These are phyloP conservation scores for Trichophyton verrucosum DNA, from an alignment of 2,329 filamentous ascomycete species.

Conservation along the genomic window DNA sequence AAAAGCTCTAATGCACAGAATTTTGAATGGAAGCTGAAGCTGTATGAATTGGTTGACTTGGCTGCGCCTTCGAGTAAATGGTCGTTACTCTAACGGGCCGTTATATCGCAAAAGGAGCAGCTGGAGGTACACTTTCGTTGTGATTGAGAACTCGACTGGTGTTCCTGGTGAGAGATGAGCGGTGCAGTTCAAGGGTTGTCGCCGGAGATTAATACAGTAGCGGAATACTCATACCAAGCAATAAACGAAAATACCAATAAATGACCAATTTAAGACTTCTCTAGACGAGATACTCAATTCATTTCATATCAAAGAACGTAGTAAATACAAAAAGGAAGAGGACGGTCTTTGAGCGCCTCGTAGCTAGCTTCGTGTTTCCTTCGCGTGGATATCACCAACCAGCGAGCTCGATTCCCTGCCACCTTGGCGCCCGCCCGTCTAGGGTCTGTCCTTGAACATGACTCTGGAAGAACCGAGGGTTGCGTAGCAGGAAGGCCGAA, in stretches of 20 bases:
- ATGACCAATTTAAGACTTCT: background rate
- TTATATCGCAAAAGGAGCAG: background rate
- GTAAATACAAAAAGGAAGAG: background rate
- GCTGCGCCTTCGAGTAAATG: background rate
- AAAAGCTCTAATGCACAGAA: background rate
- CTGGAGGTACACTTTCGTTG: background rate
- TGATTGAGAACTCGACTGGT: background rate
- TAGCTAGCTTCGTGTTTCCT: constrained; percentile 3
- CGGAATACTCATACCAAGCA: background rate
- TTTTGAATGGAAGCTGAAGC: background rate
- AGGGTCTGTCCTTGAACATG: background rate
- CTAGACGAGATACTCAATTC: background rate
- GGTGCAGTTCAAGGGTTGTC: background rate
- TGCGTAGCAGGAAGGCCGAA: background rate
- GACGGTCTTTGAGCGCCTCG: background rate
- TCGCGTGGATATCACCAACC: constrained; percentile 4
- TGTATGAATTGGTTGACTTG: background rate
- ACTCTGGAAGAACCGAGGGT: background rate
- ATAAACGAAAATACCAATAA: background rate
- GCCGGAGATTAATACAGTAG: background rate
- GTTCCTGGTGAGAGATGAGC: background rate
- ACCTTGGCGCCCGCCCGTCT: background rate
- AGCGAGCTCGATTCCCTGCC: constrained; percentile 3
- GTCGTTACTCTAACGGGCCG: background rate
- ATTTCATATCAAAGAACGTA: too few species aligned